Evolutionary conservation across 495 filamentous ascomycete genomes (phyloP).

Genomic region (Hypomontagnella monticulosa): DNA sequence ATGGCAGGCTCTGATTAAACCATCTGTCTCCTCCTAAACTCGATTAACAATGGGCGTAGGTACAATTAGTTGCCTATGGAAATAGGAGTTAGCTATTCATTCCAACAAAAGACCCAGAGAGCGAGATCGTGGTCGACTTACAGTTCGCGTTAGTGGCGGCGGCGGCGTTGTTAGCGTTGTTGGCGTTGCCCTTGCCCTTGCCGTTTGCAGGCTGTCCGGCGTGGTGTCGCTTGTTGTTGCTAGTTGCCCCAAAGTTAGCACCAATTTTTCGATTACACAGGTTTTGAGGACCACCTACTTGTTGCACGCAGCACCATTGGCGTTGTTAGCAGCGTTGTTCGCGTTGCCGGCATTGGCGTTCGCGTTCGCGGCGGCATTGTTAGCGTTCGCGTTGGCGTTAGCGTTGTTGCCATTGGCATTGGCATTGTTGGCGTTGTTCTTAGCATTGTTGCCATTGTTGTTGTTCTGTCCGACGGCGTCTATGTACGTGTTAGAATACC

Average conservation of each 20-base stretch:
- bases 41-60: not conserved
- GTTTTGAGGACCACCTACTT: constrained; percentile 4
- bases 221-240: constrained; percentile 43
- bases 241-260: constrained; percentile 22
- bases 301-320: constrained; percentile 13
- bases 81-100: constrained; percentile 6
- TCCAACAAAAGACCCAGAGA: not conserved
- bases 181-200: constrained; percentile 12
- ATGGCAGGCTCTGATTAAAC: not conserved
- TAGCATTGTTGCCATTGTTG: constrained; percentile 9
- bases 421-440: constrained; percentile 10
- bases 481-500: constrained; percentile 1
- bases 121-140: constrained; percentile 3
- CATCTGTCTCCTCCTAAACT: not conserved
- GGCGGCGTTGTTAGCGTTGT: constrained; percentile 3
- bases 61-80: constrained; percentile 19
- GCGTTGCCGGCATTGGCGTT: constrained; percentile 14
- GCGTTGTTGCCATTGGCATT: constrained; percentile 23
- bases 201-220: constrained; percentile 31
- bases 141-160: constrained; percentile 25
- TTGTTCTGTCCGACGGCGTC: constrained; percentile 4
- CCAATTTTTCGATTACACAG: not conserved
- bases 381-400: constrained; percentile 4
- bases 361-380: constrained; percentile 2
- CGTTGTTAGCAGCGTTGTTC: constrained; percentile 15